A percentile compares a stretch with the other conserved stretches of the same genome.
phyloP scores from a whole-genome alignment of 2,329 filamentous ascomycete species.

The Epicoccum sorghinum region DNA sequence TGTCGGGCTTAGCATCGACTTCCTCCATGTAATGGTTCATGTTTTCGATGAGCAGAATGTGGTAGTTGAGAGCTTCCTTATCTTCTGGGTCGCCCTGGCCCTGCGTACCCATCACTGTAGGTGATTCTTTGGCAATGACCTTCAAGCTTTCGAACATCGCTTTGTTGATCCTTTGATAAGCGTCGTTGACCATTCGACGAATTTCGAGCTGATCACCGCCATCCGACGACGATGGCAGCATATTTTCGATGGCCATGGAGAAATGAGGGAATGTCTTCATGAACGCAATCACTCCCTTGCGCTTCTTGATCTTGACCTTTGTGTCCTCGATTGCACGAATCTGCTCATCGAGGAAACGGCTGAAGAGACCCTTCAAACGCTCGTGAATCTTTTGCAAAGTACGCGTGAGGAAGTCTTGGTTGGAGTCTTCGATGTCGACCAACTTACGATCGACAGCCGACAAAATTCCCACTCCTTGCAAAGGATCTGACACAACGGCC shows the following conservation, averaged over 20 bases:
- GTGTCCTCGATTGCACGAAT: constrained; percentile 96
- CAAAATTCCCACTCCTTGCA: constrained; percentile 90
- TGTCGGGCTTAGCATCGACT: constrained; percentile 74
- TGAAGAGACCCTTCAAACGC: constrained; percentile 76
- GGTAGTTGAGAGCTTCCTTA: constrained; percentile 95
- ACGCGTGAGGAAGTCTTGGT: constrained; percentile 87
- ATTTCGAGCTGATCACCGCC: constrained; percentile 68
- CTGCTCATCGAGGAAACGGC: constrained; percentile 91
- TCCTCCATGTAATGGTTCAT: constrained; percentile 98
- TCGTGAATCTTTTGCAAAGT: constrained; percentile 80
- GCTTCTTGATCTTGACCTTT: constrained; percentile 98
- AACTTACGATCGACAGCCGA: constrained; percentile 80
- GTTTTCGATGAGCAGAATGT: constrained; percentile 96
- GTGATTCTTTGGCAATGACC: constrained; percentile 81
- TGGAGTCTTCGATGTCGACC: constrained; percentile 81
- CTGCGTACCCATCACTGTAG: constrained; percentile 59
- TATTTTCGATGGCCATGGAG: constrained; percentile 80
- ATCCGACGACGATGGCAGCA: constrained; percentile 62
- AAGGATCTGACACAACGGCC: constrained; percentile 77
- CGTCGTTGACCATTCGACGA: constrained; percentile 79
- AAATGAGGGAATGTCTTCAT: constrained; percentile 93
- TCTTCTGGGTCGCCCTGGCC: constrained; percentile 73
- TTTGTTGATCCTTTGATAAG: constrained; percentile 87
- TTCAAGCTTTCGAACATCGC: constrained; percentile 98
- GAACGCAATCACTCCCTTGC: constrained; percentile 94